Evolutionary conservation across 2,329 filamentous ascomycete species (phyloP).

Genomic region (Eutypa lata): DNA sequence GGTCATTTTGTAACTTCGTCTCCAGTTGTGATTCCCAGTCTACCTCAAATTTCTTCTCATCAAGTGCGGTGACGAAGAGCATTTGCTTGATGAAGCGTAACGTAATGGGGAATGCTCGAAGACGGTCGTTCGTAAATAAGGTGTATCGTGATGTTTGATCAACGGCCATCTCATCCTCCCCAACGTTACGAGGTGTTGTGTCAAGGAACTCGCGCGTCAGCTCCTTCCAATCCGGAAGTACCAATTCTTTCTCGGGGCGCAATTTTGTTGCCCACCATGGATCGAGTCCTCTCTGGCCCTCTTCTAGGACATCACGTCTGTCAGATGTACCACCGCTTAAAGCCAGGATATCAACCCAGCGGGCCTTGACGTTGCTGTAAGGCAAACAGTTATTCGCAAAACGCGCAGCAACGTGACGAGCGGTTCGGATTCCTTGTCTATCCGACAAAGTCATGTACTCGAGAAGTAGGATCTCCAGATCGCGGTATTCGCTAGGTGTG

Average conservation of each 20-base stretch:
- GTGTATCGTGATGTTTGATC: slow-evolving; percentile 35
- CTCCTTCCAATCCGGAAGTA: slow-evolving; percentile 49
- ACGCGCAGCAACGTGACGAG: slow-evolving; percentile 77
- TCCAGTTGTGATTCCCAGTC: slow-evolving; percentile 85
- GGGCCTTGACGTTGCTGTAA: slow-evolving; percentile 72
- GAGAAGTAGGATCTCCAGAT: slow-evolving; percentile 57
- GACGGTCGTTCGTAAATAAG: slow-evolving; percentile 40
- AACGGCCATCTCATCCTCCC: slow-evolving; percentile 31
- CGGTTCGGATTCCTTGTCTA: slow-evolving; percentile 61
- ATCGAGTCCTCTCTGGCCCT: slow-evolving; percentile 84
- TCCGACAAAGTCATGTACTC: slow-evolving; percentile 61
- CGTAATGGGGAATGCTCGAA: slow-evolving; percentile 63
- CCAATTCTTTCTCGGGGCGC: slow-evolving; percentile 30
- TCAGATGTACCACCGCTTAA: slow-evolving; percentile 64
- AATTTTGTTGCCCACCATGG: slow-evolving; percentile 45
- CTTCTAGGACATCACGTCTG: slow-evolving; percentile 80
- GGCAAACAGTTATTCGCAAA: slow-evolving; percentile 87
- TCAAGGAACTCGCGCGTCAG: slow-evolving; percentile 50
- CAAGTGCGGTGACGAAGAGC: slow-evolving; percentile 47
- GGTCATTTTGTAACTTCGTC: slow-evolving; percentile 67
- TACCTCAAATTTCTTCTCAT: slow-evolving; percentile 60
- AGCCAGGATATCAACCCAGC: slow-evolving; percentile 87
- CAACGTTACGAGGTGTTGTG: slow-evolving; percentile 13
- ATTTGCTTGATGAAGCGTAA: slow-evolving; percentile 63
- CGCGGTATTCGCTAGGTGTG: slow-evolving; percentile 25